Percentiles rank a stretch among this genome's conserved stretches.
phyloP scores from a whole-genome alignment of 2,329 filamentous ascomycete species.

The Pleoardoris graminearum region DNA sequence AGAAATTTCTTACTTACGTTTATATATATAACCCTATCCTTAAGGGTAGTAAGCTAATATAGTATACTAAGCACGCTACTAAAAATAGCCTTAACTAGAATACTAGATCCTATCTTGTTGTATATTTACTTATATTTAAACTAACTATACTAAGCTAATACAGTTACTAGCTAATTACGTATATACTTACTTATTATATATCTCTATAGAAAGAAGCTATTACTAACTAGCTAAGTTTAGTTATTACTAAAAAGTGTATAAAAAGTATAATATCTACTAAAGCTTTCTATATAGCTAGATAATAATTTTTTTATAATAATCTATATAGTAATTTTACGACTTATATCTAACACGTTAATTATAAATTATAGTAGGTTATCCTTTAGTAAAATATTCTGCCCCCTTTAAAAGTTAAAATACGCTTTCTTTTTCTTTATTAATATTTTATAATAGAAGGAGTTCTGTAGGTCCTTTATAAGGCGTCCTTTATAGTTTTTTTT shows the following conservation, averaged over 20 bases:
- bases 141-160: neutral
- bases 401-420: too few relatives aligned
- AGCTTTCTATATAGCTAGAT: constrained; percentile 7
- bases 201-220: neutral
- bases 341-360: too few relatives aligned
- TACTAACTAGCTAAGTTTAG: neutral
- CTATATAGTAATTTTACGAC: too few relatives aligned
- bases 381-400: too few relatives aligned
- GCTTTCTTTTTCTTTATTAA: too few relatives aligned
- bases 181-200: constrained; percentile 9
- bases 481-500: too few relatives aligned
- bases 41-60: constrained; percentile 5
- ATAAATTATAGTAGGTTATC: too few relatives aligned
- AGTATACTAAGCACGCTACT: constrained; percentile 8
- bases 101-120: constrained; percentile 10
- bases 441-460: too few relatives aligned
- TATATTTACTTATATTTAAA: neutral
- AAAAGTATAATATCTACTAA: constrained; percentile 1
- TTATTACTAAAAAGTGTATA: neutral
- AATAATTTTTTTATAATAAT: too few relatives aligned
- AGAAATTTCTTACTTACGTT: constrained; percentile 8
- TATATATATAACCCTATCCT: constrained; percentile 8
- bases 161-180: constrained; percentile 7
- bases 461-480: too few relatives aligned
- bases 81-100: constrained; percentile 10